Base-by-base conservation (phyloP, 768 basidiomycete species). In the Xanthoconium purpureum region DNA sequence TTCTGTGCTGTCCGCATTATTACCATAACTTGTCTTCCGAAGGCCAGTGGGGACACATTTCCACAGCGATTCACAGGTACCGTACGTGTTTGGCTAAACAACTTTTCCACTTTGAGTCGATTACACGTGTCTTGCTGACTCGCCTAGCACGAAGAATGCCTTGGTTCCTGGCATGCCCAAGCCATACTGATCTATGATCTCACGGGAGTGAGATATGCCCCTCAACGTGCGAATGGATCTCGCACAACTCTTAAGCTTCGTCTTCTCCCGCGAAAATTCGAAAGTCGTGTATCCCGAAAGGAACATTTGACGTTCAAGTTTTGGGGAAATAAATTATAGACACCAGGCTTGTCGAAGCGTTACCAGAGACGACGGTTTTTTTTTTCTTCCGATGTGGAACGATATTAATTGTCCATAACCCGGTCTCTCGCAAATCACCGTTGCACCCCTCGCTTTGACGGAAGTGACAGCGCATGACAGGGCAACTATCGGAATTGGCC, bases 201-300 rank as follows among this genome's bases (percentile, higher is more conserved):
- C 24, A 24, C 24, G 24, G 24, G 24, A 24, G 24, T 24, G 24
- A 24, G 24, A 24, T 24, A 24, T 24, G 24, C 24, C 24, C 24
- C 57, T 51, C 55, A 55, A 47, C 57, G 59, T 69, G 57, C 61
- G 62, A 67, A 69, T 50, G 48, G 56, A 63, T 60, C 53, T 46
- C 32, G 45, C 24, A 33, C 48, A 52, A 14, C 29, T 37, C 35
- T 24, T 14, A 52, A 50, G 35, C 28, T 13, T 47, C 17, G 6
- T 35, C 65, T 69, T 67, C 67, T 67, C 67, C 66, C 66, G 66
- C 65, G 65, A 67, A 57, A 59, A 60, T 69, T 55, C 35, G 28
- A n/a, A 20, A 28, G 29, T 39, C 36, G 40, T 6, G 17, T 59
- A 50, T 46, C 55, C 24, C 24, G 24, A 24, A 4, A 4, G 24